Conservation (phyloP, 2,329 filamentous ascomycete genomes). For the Cladorrhinum sp. region DNA sequence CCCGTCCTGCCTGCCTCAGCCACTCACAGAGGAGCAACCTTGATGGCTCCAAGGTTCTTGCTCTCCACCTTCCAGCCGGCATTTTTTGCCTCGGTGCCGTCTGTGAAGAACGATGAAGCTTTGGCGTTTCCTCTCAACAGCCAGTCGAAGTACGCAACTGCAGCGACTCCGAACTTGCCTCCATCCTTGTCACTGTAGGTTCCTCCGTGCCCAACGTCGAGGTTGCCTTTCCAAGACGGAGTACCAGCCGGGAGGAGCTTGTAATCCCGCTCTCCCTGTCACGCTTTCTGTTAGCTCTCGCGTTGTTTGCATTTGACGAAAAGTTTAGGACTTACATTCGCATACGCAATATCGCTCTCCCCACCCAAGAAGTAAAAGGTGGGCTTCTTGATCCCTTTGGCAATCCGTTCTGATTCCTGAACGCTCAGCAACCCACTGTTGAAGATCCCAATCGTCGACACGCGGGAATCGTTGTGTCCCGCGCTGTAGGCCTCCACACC, state of each 20-base stretch:
- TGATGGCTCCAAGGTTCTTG: slow-evolving; percentile 14
- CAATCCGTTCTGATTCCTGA: slow-evolving; percentile 9
- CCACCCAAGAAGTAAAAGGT: slow-evolving; percentile 23
- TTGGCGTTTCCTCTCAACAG: slow-evolving; percentile 18
- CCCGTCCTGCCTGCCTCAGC: neutral
- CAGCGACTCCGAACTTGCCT: slow-evolving; percentile 23
- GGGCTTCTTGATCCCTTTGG: slow-evolving; percentile 18
- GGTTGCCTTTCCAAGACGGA: slow-evolving; percentile 24
- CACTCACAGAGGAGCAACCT: slow-evolving; percentile 7
- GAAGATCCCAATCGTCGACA: slow-evolving; percentile 28
- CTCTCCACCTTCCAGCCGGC: slow-evolving; percentile 21
- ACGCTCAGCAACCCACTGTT: slow-evolving; percentile 24
- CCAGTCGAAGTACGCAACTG: slow-evolving; percentile 18
- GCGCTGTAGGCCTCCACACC: slow-evolving; percentile 31
- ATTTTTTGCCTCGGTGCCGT: slow-evolving; percentile 7
- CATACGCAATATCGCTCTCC: slow-evolving; percentile 18
- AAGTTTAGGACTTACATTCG: slow-evolving; percentile 10
- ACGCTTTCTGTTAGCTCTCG: no score
- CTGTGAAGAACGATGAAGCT: slow-evolving; percentile 17
- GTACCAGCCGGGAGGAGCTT: slow-evolving; percentile 10
- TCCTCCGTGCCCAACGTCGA: slow-evolving; percentile 20
- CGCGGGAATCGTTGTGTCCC: slow-evolving; percentile 23
- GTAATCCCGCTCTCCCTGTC: slow-evolving; percentile 24
- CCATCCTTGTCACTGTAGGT: slow-evolving; percentile 17
- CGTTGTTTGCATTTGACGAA: no score